Conservation (phyloP, 306 rosid genomes). For the Urtica urens region DNA sequence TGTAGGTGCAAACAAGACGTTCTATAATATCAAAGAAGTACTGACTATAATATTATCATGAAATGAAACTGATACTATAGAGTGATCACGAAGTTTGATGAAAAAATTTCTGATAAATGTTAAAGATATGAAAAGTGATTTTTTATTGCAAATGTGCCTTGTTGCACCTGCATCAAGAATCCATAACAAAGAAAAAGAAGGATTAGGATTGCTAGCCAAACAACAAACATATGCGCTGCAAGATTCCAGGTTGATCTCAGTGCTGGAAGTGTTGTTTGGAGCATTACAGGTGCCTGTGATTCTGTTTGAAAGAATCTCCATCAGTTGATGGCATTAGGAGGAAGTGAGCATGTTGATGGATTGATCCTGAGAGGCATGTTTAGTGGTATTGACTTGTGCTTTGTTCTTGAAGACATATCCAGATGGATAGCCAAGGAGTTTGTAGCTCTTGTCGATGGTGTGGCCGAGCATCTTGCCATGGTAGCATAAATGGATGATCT, state of each 20-base stretch:
- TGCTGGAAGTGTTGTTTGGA: too few species aligned
- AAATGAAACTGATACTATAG: neutral
- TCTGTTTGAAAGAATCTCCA: neutral
- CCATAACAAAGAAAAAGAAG: neutral
- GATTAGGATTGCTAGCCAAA: neutral
- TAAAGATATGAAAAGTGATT: neutral
- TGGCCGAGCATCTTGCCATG: neutral
- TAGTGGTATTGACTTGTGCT: neutral
- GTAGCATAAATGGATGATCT: neutral
- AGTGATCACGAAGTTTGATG: neutral
- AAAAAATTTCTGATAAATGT: neutral
- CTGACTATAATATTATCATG: neutral
- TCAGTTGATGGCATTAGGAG: neutral
- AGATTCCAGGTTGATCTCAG: neutral
- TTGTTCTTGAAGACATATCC: neutral
- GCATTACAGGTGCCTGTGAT: neutral
- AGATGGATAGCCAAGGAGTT: neutral
- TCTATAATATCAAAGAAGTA: neutral
- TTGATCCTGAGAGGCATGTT: neutral
- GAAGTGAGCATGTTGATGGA: neutral
- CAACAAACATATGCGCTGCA: neutral
- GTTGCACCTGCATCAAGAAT: neutral
- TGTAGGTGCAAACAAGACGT: neutral
- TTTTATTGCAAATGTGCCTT: neutral
- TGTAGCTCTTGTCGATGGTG: neutral